phyloP scores from a whole-genome alignment of 225 moss, liverwort and hornwort genomes.

The Sphagnum tenellum region DNA sequence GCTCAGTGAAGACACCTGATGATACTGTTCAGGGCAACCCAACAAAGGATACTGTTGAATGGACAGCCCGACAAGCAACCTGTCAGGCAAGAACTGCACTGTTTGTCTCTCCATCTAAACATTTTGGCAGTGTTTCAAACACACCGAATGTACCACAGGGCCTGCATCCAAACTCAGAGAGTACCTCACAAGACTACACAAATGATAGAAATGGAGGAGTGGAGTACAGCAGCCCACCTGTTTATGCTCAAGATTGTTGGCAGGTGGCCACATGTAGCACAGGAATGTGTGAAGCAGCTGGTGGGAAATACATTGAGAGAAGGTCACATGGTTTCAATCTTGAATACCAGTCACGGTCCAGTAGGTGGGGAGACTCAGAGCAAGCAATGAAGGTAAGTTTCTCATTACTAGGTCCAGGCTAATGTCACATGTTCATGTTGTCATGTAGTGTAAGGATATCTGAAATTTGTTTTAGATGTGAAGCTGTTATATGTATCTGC shows the following conservation, averaged over 20 bases:
- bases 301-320: conserved; percentile 52
- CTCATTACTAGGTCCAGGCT: no score
- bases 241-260: conserved; percentile 33
- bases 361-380: no score
- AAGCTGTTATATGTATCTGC: no score
- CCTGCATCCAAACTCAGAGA: conserved; percentile 10
- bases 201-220: conserved; percentile 15
- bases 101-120: conserved; percentile 67
- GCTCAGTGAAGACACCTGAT: conserved; percentile 20
- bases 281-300: conserved; percentile 11
- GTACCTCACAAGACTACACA: conserved; percentile 25
- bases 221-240: conserved; percentile 9
- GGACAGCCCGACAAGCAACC: conserved; percentile 30
- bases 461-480: no score
- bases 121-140: conserved; percentile 36
- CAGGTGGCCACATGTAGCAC: conserved; percentile 34
- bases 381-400: no score
- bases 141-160: conserved; percentile 27
- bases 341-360: not conserved
- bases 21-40: conserved; percentile 13
- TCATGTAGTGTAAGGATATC: not conserved
- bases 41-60: conserved; percentile 28
- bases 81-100: conserved; percentile 58
- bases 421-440: not conserved
- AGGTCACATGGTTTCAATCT: conserved; percentile 38